Evolutionary conservation across 352 stramenopile genomes (phyloP).

Genomic region (Globisporangium yorkense): DNA sequence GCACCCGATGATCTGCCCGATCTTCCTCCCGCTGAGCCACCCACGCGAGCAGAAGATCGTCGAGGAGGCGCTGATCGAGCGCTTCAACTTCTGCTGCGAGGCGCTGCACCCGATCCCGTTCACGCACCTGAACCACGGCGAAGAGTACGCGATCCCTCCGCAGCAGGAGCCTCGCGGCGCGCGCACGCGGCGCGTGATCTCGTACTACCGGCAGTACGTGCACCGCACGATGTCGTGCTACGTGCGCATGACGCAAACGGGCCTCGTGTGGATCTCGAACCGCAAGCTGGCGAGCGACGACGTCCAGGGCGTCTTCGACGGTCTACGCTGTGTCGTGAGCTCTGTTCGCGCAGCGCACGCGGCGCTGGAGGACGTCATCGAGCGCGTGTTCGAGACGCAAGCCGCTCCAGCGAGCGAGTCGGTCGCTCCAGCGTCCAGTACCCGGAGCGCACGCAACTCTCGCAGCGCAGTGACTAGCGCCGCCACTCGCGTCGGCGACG

Average conservation of each 20-base stretch:
- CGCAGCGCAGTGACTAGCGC: not conserved
- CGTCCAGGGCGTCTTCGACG: constrained; percentile 67
- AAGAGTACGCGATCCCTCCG: constrained; percentile 12
- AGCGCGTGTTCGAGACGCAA: constrained; percentile 16
- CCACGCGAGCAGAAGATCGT: constrained; percentile 42
- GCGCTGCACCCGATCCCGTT: constrained; percentile 29
- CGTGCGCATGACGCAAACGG: constrained; percentile 52
- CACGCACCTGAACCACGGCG: constrained; percentile 17
- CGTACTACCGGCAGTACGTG: constrained; percentile 20
- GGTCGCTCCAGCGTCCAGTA: not conserved
- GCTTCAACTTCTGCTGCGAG: constrained; percentile 71
- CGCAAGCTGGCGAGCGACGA: constrained; percentile 60
- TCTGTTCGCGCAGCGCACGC: constrained; percentile 37
- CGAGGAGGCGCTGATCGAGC: constrained; percentile 51
- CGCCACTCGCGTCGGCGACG: not conserved
- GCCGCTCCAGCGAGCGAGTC: constrained; percentile 8
- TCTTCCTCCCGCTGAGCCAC: constrained; percentile 58
- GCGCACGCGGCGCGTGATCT: constrained; percentile 11
- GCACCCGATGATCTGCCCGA: constrained; percentile 67
- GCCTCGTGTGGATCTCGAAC: constrained; percentile 80
- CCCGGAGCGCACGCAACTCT: not conserved
- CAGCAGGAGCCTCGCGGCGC: constrained; percentile 10
- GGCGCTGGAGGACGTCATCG: constrained; percentile 32
- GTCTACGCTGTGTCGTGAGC: constrained; percentile 43
- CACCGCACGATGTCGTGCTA: constrained; percentile 15